phyloP scores from a whole-genome alignment of 2,329 filamentous ascomycete genomes.

The Scopulariopsis brevicaulis region DNA sequence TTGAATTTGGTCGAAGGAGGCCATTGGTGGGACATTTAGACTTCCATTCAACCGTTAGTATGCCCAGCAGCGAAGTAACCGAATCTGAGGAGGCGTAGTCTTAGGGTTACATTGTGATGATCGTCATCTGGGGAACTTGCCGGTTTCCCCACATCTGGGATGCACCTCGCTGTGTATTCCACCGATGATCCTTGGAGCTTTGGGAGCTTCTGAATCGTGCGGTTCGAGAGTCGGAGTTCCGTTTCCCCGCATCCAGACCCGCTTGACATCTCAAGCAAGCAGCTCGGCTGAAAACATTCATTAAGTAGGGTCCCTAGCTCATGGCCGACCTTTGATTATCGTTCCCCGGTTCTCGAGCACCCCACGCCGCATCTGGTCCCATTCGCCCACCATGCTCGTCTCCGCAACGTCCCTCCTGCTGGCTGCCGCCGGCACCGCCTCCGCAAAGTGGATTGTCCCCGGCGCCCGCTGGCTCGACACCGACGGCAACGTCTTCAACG shows the following conservation, averaged over 20 bases:
- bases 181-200: background rate
- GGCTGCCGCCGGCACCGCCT: background rate
- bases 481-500: slow-evolving; percentile 46
- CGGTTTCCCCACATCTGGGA: background rate
- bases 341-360: background rate
- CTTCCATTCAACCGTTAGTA: background rate
- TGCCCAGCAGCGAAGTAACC: too few relatives aligned
- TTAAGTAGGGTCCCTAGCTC: background rate
- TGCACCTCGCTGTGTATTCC: background rate
- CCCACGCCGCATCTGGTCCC: background rate
- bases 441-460: slow-evolving; percentile 41
- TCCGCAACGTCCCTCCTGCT: background rate
- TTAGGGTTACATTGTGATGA: background rate
- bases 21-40: background rate
- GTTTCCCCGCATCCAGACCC: background rate
- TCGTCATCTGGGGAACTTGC: background rate
- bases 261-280: background rate
- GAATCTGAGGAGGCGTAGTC: background rate
- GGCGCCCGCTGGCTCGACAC: slow-evolving; percentile 51
- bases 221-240: background rate
- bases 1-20: background rate
- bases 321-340: background rate
- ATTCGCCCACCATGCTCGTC: background rate
- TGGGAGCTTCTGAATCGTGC: background rate
- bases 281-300: background rate